phyloP scores from a whole-genome alignment of 768 basidiomycete genomes.

The Macrolepiota albuminosa region DNA sequence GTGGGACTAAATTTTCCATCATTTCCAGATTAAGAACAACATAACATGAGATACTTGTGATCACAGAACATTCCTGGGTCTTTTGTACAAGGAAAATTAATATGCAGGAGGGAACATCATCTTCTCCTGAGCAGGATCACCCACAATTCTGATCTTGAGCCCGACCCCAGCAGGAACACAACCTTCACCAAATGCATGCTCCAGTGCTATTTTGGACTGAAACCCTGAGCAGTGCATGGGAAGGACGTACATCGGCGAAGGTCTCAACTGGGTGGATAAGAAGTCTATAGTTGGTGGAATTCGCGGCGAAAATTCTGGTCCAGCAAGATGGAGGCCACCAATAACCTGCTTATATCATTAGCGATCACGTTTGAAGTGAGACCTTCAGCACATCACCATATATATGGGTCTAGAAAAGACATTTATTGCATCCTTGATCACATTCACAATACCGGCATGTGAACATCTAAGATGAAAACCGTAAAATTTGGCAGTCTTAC shows the following conservation, averaged over 20 bases:
- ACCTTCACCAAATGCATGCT: conserved; percentile 63
- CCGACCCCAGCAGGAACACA: conserved; percentile 80
- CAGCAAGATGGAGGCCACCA: conserved; percentile 81
- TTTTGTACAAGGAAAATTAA: background rate
- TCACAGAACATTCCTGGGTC: background rate
- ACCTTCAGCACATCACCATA: conserved; percentile 44
- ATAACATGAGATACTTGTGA: background rate
- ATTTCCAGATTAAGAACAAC: background rate
- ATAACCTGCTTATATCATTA: conserved; percentile 44
- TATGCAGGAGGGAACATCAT: conserved; percentile 29
- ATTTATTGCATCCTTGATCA: conserved; percentile 62
- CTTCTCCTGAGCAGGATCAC: conserved; percentile 39
- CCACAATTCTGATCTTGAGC: conserved; percentile 53
- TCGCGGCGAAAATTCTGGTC: conserved; percentile 57
- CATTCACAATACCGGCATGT: conserved; percentile 85
- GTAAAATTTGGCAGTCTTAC: background rate
- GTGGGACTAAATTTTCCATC: background rate
- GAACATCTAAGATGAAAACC: conserved; percentile 29
- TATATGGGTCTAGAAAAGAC: conserved; percentile 66
- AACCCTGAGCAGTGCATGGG: conserved; percentile 89
- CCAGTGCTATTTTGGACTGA: conserved; percentile 66
- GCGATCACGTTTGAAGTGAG: background rate
- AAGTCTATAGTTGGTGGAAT: conserved; percentile 70
- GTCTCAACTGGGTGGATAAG: conserved; percentile 52
- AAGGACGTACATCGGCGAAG: conserved; percentile 64